phyloP scores from a whole-genome alignment of 805 yeast species.

The Cyberlindnera lachancei region DNA sequence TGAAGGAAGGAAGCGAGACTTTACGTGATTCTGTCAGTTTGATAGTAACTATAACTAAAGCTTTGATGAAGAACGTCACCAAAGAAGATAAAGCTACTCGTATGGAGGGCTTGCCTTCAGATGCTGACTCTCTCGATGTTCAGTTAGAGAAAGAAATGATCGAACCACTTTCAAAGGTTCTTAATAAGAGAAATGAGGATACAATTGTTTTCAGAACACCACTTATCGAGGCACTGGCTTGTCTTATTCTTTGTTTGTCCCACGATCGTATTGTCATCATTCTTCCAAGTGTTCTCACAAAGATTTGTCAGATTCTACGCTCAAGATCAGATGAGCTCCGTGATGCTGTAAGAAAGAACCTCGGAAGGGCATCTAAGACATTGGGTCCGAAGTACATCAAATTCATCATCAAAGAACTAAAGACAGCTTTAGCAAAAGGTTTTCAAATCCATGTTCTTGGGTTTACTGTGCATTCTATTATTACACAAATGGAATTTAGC shows the following conservation, averaged over 20 bases:
- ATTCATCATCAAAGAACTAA: constrained; percentile 72
- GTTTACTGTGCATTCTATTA: constrained; percentile 70
- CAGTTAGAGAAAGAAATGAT: constrained; percentile 51
- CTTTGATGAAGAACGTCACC: constrained; percentile 34
- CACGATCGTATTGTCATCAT: constrained; percentile 45
- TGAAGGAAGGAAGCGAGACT: constrained; percentile 38
- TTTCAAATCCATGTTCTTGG: constrained; percentile 92
- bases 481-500: constrained; percentile 45
- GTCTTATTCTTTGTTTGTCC: constrained; percentile 55
- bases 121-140: constrained; percentile 30
- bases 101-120: constrained; percentile 30
- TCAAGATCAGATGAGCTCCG: constrained; percentile 82
- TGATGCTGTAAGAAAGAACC: constrained; percentile 72
- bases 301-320: constrained; percentile 82
- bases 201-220: constrained; percentile 71
- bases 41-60: constrained; percentile 47
- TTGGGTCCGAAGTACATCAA: constrained; percentile 70
- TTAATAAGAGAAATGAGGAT: constrained; percentile 67
- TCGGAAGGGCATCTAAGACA: constrained; percentile 53
- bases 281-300: constrained; percentile 77
- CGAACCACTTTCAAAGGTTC: constrained; percentile 52
- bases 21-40: constrained; percentile 54
- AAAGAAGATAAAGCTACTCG: constrained; percentile 6
- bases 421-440: constrained; percentile 74
- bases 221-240: constrained; percentile 71